These are phyloP conservation scores for Candida maesae DNA, from an alignment of 805 yeast genomes.

Conservation along the genomic window DNA sequence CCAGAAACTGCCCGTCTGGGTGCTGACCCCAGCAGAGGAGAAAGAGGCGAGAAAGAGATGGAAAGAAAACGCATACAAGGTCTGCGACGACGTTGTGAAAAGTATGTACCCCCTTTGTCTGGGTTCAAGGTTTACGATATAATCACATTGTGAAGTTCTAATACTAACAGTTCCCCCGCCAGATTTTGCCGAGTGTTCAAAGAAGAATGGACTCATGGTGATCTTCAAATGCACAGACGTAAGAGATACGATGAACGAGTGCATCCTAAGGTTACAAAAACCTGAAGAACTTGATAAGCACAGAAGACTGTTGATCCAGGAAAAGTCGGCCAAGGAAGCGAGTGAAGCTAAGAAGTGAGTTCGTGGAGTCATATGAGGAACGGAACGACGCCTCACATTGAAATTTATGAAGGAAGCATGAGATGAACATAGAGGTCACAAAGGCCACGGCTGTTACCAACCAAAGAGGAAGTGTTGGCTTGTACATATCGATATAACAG, in stretches of 20 bases:
- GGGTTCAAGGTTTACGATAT: no score
- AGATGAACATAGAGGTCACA: no score
- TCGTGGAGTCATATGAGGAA: no score
- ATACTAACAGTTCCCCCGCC: neutral
- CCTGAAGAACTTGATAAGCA: slow-evolving; percentile 66
- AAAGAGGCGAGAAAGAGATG: slow-evolving; percentile 67
- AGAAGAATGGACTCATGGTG: slow-evolving; percentile 56
- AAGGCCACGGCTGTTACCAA: no score
- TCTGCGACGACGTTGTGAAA: slow-evolving; percentile 66
- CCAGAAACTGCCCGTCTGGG: slow-evolving; percentile 62
- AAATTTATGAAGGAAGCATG: no score
- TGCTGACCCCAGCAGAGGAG: slow-evolving; percentile 73
- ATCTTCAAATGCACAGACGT: slow-evolving; percentile 62
- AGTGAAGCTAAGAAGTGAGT: neutral
- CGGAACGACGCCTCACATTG: no score
- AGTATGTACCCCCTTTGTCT: slow-evolving; percentile 47
- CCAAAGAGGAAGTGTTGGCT: neutral
- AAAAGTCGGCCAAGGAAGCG: slow-evolving; percentile 40
- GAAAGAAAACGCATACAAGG: slow-evolving; percentile 60
- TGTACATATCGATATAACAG: slow-evolving; percentile 4
- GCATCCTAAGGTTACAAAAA: slow-evolving; percentile 58
- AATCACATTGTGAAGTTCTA: no score
- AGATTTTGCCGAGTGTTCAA: slow-evolving; percentile 65
- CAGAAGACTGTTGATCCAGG: slow-evolving; percentile 58
- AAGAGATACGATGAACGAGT: slow-evolving; percentile 54